Evolutionary conservation across 2,329 filamentous ascomycete genomes (phyloP), one percentile per base, ranked within the genome.

Genomic region (Dactylellina leptospora): DNA sequence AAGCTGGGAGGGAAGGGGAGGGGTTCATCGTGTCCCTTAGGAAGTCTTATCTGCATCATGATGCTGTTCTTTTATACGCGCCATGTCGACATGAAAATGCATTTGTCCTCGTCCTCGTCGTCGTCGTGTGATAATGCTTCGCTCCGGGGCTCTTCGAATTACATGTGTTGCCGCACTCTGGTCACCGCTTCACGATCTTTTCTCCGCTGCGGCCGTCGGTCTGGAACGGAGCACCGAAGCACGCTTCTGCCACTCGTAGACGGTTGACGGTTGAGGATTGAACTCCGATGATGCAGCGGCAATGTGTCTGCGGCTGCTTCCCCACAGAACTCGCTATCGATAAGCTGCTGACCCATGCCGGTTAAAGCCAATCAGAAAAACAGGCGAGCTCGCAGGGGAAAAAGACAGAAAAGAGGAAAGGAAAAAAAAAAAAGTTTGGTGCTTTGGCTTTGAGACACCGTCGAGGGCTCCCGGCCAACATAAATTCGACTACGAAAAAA

Each of bases 401-500:
- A 64, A 64, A 45, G 47, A 62, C 47, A 55, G 45, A 54, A 36
- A 54, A 48, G 22, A 44, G 40, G 45, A 63, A 63, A 62, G 28
- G 20, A 45, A 48, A 47, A 53, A 48, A 55, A 62, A 50, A 61
- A 71, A 59, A 58, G 66, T 56, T 70, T 70, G 27, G 61, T 20
- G 6, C n/a, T n/a, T 36, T 36, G 56, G 48, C 54, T 60, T 42
- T 51, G 36, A 55, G 25, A 40, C 25, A 30, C 25, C 22, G 55
- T 48, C 48, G 56, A 56, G 27, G 18, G 44, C 11, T 38, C 50
- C 50, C 64, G 16, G 58, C 51, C 50, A n/a, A 51, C 45, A 71
- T 62, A 71, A 71, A 71, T 63, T 71, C 42, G 20, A 25, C 63
- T 71, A 78, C 13, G 80, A 82, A 82, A 82, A 82, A 82, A 78